Base-by-base conservation (phyloP, 495 filamentous ascomycete species). In the Penicillium ochrochloron region DNA sequence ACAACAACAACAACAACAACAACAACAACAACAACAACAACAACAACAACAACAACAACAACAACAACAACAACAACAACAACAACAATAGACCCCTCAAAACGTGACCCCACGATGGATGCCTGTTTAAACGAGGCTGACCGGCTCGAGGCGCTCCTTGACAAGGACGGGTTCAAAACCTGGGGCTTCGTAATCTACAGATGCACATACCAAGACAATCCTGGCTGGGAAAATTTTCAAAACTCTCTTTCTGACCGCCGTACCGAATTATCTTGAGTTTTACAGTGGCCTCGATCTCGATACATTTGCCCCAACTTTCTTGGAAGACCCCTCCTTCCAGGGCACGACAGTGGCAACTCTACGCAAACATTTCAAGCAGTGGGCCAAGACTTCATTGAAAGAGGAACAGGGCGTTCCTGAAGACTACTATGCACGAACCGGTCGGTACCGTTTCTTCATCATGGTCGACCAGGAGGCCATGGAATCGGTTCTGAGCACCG, bases 101-200 rank as follows among this genome's bases (percentile, higher is more conserved):
- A 41, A 17, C 37, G 14, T 41, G 37, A 41, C 5, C 37, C 14
- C 37, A 41, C 37, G 14, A 41, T 17, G 14, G 37, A 41, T 41
- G 37, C 37, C 37, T 41, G 14, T 41, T 2, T 48, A 23, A 69
- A 73, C 37, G 48, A 39, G 17, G 71, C 73, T 35, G 71, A 74
- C 41, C 35, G 25, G n/a, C 62, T 74, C 44, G 70, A 73, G 62
- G 19, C 54, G 19, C 59, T 70, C 12, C 67, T 77, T 23, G 29
- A 66, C 2, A 44, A 58, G 19, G 64, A 69, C 37, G 58, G 64
- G 3, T 63, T 61, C 58, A 51, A 57, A 51, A 68, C 56, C 34
- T 77, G 71, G 73, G 73, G 71, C 31, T 66, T 75, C 53, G 70
- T 76, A 19, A 68, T 76, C 62, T 76, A 73, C 51, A 69, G 74